Evolutionary conservation across 2,329 filamentous ascomycete species (phyloP), one percentile per base, ranked within the genome.

Genomic region (Sodiomyces alkalinus): DNA sequence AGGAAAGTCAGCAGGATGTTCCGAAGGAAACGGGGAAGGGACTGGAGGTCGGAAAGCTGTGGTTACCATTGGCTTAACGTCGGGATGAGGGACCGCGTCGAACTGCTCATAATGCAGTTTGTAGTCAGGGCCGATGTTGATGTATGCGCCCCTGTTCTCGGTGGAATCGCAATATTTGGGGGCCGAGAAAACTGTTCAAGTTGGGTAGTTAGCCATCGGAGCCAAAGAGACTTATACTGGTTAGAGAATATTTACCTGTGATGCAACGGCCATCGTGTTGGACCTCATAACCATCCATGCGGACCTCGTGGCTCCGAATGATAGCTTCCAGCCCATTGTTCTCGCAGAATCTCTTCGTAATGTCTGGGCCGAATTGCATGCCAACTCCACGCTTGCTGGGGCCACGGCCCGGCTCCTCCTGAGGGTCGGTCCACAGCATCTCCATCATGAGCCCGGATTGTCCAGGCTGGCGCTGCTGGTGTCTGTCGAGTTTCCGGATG

Each of bases 391-490:
- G 74, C 65, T 98, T 98, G 62, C 85, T 93, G 24, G 90, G 90
- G 7, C 86, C 83, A 41, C 90, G 75, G 29, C 90, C 90, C 17
- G 80, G 75, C 41, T 74, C 66, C 1, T 80, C 68, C 52, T 98
- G 90, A 3, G 90, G 90, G 49, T 98, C 90, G 1, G 90, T 96
- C 90, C 90, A 98, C 26, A 98, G 69, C 90, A 98, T 98, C 57
- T 98, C 90, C 90, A 98, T 98, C 90, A 98, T 98, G 43, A 98
- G 60, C 10, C 90, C 90, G 27, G 80, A 61, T 52, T 98, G 90
- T 18, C 90, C 90, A 3, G 90, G 87, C 46, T 96, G 87, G 36
- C 82, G 70, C 56, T 96, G 90, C 50, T 71, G 74, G 57, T 94
- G 86, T 39, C 87, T 68, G 55, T 96, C 77, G 33, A 96, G 63